Evolutionary conservation across 2,329 filamentous ascomycete species (phyloP).

Genomic region (Cryphonectria japonica): DNA sequence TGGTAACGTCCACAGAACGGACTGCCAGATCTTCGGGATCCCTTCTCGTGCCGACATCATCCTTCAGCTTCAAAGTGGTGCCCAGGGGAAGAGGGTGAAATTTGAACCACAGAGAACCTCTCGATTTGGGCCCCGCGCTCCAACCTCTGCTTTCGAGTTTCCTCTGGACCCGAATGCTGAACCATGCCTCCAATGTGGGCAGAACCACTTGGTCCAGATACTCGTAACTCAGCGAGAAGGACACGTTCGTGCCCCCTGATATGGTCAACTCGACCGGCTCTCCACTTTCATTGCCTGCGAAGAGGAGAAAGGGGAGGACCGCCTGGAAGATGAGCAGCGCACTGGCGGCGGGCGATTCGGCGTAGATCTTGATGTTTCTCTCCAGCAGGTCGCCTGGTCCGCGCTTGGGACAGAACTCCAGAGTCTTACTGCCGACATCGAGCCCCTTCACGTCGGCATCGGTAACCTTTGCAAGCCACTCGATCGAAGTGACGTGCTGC

Average conservation of each 20-base stretch:
- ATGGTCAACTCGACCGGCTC: constrained; percentile 55
- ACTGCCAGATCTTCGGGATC: constrained; percentile 40
- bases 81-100: constrained; percentile 44
- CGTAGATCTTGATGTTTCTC: constrained; percentile 53
- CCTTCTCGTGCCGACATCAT: constrained; percentile 8
- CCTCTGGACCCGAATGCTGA: constrained; percentile 52
- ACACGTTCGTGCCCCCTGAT: constrained; percentile 62
- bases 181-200: constrained; percentile 55
- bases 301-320: constrained; percentile 61
- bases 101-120: constrained; percentile 51
- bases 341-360: constrained; percentile 56
- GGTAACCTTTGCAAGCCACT: constrained; percentile 57
- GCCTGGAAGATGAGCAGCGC: constrained; percentile 63
- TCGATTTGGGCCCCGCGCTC: constrained; percentile 45
- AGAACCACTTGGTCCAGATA: constrained; percentile 66
- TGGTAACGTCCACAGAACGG: constrained; percentile 52
- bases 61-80: constrained; percentile 43
- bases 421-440: constrained; percentile 52
- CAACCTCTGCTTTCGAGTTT: constrained; percentile 53
- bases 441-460: constrained; percentile 55
- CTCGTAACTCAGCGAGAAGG: constrained; percentile 61
- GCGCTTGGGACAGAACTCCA: constrained; percentile 51
- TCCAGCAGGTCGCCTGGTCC: constrained; percentile 44
- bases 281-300: constrained; percentile 49
- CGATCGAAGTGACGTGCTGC: constrained; percentile 62